Evolutionary conservation across 2,329 filamentous ascomycete species (phyloP).

Genomic region (Neoscytalidium dimidiatum): DNA sequence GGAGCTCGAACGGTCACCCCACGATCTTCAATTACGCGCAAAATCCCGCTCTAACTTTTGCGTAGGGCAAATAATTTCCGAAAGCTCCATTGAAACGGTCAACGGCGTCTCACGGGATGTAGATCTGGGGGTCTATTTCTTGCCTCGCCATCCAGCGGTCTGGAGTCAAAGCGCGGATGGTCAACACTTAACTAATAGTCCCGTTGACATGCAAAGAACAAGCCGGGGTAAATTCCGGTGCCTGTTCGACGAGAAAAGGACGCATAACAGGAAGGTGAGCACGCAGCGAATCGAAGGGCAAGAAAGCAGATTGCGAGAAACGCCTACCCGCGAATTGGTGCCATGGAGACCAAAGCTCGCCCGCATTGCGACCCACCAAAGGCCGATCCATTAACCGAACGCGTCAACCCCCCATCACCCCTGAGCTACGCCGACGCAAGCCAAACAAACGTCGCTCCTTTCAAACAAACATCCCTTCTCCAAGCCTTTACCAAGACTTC

Average conservation of each 20-base stretch:
- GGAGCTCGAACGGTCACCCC: background rate
- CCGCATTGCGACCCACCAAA: background rate
- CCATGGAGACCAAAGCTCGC: conserved; percentile 6
- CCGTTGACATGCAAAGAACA: background rate
- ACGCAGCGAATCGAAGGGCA: background rate
- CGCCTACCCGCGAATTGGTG: background rate
- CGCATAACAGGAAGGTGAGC: background rate
- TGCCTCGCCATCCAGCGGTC: background rate
- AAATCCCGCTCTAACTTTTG: background rate
- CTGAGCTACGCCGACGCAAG: background rate
- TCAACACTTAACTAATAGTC: too few relatives aligned
- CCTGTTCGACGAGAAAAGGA: background rate
- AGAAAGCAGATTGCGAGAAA: background rate
- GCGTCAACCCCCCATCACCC: conserved; percentile 3
- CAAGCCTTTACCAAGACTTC: conserved; percentile 8
- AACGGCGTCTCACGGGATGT: background rate
- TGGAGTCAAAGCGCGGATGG: background rate
- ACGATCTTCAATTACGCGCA: background rate
- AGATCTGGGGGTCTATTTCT: conserved; percentile 7
- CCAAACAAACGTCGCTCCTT: background rate
- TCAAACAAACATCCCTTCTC: background rate
- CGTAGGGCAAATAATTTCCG: conserved; percentile 6
- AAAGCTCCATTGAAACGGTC: background rate
- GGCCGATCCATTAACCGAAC: background rate
- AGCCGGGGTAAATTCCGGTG: background rate